Evolutionary conservation across 306 rosid species (phyloP), one percentile per base, ranked within the genome.

Genomic region (Acacia crassicarpa): DNA sequence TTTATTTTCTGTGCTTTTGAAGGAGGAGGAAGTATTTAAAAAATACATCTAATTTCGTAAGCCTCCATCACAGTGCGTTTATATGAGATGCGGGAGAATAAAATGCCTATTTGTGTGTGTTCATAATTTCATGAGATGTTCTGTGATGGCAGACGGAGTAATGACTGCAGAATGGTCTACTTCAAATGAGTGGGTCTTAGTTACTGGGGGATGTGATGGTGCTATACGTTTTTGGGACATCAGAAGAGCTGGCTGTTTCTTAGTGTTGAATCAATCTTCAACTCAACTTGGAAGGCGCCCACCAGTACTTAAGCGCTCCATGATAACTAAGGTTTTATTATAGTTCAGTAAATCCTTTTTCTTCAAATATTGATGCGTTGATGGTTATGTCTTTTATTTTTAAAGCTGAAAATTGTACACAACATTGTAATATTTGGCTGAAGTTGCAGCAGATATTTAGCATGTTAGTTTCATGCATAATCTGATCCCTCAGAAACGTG

Each of bases 221-320:
- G 99, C 99, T 54, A 90, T 93, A 79, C 97, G 94, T 14, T 95
- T 95, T 83, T 93, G 99, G 99, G 98, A 95, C 87, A 92, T 95
- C 74, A 91, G 99, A 74, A 94, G 97, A 25, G 94, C 99, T 38
- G 96, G 98, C 67, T 91, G 94, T 90, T 95, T 88, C 86, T 89
- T 32, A 69, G 89, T 95, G 84, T 86, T 95, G 84, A 93, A 95
- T 82, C 99, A 95, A 82, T 90, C 98, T 62, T 90, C 79, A 49
- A 91, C 96, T 59, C 99, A 95, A 87, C 96, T 95, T 66, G 98
- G 99, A 83, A 89, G 93, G 74, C 94, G 98, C 61, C 97, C 92
- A 56, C 92, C 98, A 58, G 67, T 95, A 25, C 87, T 80, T 19
- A 90, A 90, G 78, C 83, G 81, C 49, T 78, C 91, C 49, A 70